Percentiles rank a stretch among this genome's conserved stretches.
Evolutionary conservation across 2,329 filamentous ascomycete genomes (phyloP).

Genomic region (Coniochaeta sp.): DNA sequence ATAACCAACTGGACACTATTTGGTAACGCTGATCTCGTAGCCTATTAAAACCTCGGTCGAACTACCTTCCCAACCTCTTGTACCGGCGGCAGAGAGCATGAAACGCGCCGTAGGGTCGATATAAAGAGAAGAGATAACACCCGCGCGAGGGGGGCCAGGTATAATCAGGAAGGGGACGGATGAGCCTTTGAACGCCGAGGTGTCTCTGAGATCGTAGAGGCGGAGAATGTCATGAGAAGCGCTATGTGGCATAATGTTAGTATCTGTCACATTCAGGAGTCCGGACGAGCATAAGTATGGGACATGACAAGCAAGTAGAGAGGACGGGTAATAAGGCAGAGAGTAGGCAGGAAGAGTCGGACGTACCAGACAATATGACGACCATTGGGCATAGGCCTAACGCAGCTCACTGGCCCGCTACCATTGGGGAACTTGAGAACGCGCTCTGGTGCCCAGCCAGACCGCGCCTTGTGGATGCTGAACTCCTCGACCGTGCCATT

Average conservation of each 20-base stretch:
- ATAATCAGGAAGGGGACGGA: conserved; percentile 94
- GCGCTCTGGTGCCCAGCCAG: conserved; percentile 66
- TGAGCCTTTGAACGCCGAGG: conserved; percentile 59
- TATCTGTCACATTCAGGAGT: neutral
- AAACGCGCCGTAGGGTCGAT: conserved; percentile 82
- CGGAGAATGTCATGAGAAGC: conserved; percentile 90
- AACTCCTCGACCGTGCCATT: conserved; percentile 95
- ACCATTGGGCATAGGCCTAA: conserved; percentile 87
- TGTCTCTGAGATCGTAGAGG: conserved; percentile 77
- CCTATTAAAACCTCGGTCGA: conserved; percentile 87
- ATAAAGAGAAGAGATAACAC: conserved; percentile 79
- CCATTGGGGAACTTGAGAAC: conserved; percentile 83
- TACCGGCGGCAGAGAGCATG: conserved; percentile 88
- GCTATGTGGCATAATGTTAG: conserved; percentile 32
- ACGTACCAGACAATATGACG: conserved; percentile 71
- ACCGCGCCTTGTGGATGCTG: conserved; percentile 65
- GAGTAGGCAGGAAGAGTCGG: neutral
- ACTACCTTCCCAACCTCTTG: conserved; percentile 88
- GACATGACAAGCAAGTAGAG: neutral
- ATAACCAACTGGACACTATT: neutral
- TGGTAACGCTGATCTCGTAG: conserved; percentile 66
- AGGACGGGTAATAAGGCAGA: neutral
- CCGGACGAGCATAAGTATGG: neutral
- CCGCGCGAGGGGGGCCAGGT: conserved; percentile 74
- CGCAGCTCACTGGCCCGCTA: conserved; percentile 80